A percentile compares a stretch with the other conserved stretches of the same genome.
phyloP scores from a whole-genome alignment of 108 stramenopile species.

The Cylindrotheca closterium region DNA sequence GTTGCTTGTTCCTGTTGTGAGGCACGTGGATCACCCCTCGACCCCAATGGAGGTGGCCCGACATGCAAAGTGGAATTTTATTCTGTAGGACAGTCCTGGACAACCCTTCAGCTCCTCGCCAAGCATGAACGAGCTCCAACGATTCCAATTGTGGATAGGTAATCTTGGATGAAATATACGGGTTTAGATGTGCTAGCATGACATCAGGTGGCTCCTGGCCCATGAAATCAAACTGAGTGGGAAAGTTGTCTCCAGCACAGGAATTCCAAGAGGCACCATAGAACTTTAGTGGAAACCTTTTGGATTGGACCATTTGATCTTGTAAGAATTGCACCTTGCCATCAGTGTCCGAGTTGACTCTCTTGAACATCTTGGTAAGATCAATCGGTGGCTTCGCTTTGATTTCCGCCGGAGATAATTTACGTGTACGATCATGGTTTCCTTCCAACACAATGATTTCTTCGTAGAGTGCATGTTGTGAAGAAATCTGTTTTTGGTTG shows the following conservation, averaged over 20 bases:
- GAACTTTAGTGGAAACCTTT: background rate
- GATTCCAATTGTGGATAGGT: background rate
- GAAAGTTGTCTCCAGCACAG: background rate
- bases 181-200: background rate
- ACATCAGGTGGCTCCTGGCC: background rate
- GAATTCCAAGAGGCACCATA: background rate
- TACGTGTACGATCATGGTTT: background rate
- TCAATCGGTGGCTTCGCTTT: too few species aligned
- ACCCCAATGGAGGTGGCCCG: background rate
- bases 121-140: background rate
- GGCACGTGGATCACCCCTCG: background rate
- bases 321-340: background rate
- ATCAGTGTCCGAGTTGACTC: background rate
- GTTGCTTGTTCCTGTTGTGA: too few species aligned
- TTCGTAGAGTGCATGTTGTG: background rate
- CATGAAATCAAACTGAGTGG: background rate
- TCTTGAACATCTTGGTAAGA: background rate
- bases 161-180: background rate
- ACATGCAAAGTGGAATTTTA: background rate
- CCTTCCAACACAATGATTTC: background rate
- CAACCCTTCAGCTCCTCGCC: background rate
- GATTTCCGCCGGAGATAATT: background rate
- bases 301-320: background rate
- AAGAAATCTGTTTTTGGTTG: too few species aligned
- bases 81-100: background rate